A percentile compares a stretch with the other conserved stretches of the same genome.
Conservation (phyloP, 306 rosid genomes). For the Cucurbita maxima region DNA sequence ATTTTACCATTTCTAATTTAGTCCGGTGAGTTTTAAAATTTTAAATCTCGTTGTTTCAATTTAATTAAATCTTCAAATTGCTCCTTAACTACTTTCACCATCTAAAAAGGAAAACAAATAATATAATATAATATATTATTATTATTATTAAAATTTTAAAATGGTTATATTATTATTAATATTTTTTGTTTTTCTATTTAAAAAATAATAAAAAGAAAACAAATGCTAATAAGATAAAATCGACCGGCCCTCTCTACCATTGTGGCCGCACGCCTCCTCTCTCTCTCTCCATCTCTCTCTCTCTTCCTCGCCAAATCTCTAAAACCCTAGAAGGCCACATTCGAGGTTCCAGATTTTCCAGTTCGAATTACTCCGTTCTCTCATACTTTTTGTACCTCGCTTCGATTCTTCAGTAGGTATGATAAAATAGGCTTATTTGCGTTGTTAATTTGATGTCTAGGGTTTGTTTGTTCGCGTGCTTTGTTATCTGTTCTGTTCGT, state of each 20-base stretch:
- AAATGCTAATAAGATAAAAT: neutral
- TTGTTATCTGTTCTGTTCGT: neutral
- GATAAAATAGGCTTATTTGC: neutral
- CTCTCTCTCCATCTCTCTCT: neutral
- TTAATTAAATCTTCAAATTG: too few species aligned
- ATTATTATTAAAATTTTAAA: too few species aligned
- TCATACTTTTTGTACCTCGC: neutral
- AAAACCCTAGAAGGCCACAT: constrained; percentile 26
- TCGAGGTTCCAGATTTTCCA: neutral
- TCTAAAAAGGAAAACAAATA: too few species aligned
- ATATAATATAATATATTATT: too few species aligned
- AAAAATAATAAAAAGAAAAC: neutral
- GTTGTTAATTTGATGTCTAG: neutral
- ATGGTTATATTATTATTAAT: too few species aligned
- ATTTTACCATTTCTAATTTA: too few species aligned
- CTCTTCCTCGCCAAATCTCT: constrained; percentile 8
- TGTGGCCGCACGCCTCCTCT: neutral
- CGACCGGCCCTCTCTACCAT: neutral
- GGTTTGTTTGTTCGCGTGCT: neutral
- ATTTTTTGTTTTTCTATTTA: neutral
- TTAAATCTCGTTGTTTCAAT: too few species aligned
- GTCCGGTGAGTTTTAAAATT: too few species aligned
- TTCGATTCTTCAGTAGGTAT: constrained; percentile 20
- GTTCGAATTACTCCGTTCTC: neutral
- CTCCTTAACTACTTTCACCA: too few species aligned